Evolutionary conservation across 2,329 filamentous ascomycete species (phyloP), one percentile per base, ranked within the genome.

Genomic region (Colletotrichum endophyticum): DNA sequence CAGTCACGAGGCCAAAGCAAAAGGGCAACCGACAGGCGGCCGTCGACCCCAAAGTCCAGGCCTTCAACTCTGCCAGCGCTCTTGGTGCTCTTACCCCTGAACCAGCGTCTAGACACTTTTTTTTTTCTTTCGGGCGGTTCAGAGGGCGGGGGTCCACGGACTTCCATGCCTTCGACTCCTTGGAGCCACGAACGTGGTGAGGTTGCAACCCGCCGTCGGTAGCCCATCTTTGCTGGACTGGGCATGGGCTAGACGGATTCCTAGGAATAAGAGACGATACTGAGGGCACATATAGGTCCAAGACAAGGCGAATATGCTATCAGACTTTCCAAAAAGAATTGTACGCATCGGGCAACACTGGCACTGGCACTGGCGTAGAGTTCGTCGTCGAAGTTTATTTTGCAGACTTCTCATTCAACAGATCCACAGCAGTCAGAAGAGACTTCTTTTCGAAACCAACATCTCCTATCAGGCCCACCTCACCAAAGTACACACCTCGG

Each of bases 171-270:
- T n/a, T 28, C 30, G 19, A 62, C 66, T 39, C n/a, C 28, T 68
- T 56, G 57, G 67, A 67, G 61, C 71, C 66, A 36, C 61, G 75
- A 77, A 77, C 75, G 75, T 77, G 75, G 75, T 75, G 72, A 75
- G 75, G 75, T 77, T 72, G 30, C 75, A 77, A 77, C 72, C 75
- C 75, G 75, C 28, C 49, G 67, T 70, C 75, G 56, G 72, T 30
- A 71, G 63, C 49, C 72, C 66, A 67, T 71, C 62, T 72, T 77
- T 77, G 64, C 61, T 77, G 49, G 66, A 77, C 72, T 67, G 66
- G 66, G 66, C 75, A 44, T 25, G 68, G 72, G 36, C 61, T 44
- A 32, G 28, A 62, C 34, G 62, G 62, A 12, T 66, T 25, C 72
- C 27, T 19, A 36, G 19, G 25, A 27, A 32, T 22, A 30, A 36